Conservation (phyloP, 1,284 basidiomycete genomes). For the Leccinum subrobustum region DNA sequence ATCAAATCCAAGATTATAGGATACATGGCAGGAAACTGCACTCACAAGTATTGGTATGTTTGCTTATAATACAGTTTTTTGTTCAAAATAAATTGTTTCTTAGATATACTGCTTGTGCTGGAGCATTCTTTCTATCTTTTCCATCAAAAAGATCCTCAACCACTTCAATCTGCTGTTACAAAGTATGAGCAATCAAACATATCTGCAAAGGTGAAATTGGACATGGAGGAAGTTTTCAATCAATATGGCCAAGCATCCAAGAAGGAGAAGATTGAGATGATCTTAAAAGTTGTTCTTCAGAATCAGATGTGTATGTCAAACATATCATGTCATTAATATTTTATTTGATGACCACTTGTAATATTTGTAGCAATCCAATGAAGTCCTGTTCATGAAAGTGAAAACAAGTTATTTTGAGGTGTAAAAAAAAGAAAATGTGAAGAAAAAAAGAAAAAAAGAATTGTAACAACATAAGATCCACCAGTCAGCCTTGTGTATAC, state of each 20-base stretch:
- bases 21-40: background rate
- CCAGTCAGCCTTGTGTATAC: background rate
- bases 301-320: background rate
- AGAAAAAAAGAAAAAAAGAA: background rate
- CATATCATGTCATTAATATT: background rate
- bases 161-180: background rate
- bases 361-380: background rate
- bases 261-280: background rate
- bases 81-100: background rate
- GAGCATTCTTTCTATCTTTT: background rate
- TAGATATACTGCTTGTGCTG: background rate
- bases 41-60: background rate
- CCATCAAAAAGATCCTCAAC: background rate
- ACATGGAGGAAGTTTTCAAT: background rate
- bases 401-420: background rate
- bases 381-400: background rate
- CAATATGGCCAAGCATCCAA: background rate
- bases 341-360: background rate
- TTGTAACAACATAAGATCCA: background rate
- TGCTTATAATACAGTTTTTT: too few relatives aligned
- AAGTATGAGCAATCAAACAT: background rate
- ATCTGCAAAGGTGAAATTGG: background rate
- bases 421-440: background rate
- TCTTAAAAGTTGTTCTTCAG: background rate
- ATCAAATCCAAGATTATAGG: background rate